Evolutionary conservation across 2,329 filamentous ascomycete species (phyloP), one percentile per base, ranked within the genome.

Genomic region (Teratosphaeria viscida): DNA sequence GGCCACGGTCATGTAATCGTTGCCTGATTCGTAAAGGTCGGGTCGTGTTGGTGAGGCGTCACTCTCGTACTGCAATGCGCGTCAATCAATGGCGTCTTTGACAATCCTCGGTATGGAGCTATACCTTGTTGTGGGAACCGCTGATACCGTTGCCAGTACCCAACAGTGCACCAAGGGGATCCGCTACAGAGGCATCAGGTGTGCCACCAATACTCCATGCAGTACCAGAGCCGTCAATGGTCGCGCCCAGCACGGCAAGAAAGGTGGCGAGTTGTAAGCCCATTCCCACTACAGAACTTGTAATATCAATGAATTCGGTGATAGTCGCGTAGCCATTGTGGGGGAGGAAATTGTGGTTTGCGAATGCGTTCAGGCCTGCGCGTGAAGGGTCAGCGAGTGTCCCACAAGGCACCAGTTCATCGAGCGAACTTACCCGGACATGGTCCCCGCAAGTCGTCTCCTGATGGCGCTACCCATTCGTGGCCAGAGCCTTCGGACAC

Each of bases 41-140:
- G 64, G 67, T 19, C 72, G 63, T 10, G 67, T 70, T 2, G 72
- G 71, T 4, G 69, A 72, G 11, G 62, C 69, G 58, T 74, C 72
- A 14, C 60, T 60, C 65, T 74, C 72, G 61, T 73, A 74, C 59
- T 72, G n/a, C 5, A n/a, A 19, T 19, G 8, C 8, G 10, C 16
- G 43, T 49, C n/a, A 49, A n/a, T 10, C 70, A 63, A 71, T 72
- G 65, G 74, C 71, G 10, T 62, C 64, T 34, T 65, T 66, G 37
- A 23, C 16, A n/a, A 19, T 23, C 16, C 16, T 49, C 1, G 26
- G 19, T 0, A 23, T 39, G 37, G 2, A 26, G n/a, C 11, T 5
- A 11, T 49, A 49, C 43, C 43, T 49, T 49, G 19, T 49, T 49
- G 43, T 49, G 43, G 43, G 43, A 49, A 6, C 43, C 43, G 19